Base-by-base conservation (phyloP, 257 asterid genomes). In the Henckelia pumila region DNA sequence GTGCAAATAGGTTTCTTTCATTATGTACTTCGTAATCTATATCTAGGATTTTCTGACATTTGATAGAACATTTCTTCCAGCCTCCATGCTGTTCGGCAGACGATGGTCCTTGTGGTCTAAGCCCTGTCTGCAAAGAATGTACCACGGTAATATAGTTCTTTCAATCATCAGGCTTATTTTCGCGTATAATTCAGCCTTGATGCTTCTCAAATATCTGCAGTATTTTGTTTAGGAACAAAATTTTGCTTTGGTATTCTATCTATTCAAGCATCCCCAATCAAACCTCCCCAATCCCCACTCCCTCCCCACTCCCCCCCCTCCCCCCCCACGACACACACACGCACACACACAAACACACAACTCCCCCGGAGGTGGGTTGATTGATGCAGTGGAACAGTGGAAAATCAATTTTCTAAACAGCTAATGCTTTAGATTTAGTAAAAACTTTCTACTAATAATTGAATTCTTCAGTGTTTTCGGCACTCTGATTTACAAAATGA, bases 21-120 rank as follows among this genome's bases (percentile, higher is more conserved):
- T 11, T 17, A 28, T 49, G 35, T 56, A 7, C 23, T 67, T 59
- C 11, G 6, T 28, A 21, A 49, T 30, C 11, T 35, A 58, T 61
- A 33, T 30, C 37, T 6, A 55, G 8, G 60, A 63, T 23, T 64
- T 68, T 53, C 67, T 58, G 13, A 40, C 21, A 59, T 68, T 0
- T 28, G 52, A 71, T 35, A 35, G 47, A 64, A 67, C 56, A 28
- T 26, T 59, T 66, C 75, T 82, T 75, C 70, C 95, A 93, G 99
- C 95, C 97, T 61, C 99, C 99, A 75, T 93, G 98, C 75, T 92
- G 97, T 82, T 64, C 95, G 44, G 61, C 85, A 21, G 67, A 40
- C 71, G 83, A 72, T 75, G 95, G 94, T 69, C 76, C 83, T 40
- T 93, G 97, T 81, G 87, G 86, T 59, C 74, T 80, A 71, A 83